phyloP scores from a whole-genome alignment of 768 basidiomycete genomes.

The Cystofilobasidium macerans region DNA sequence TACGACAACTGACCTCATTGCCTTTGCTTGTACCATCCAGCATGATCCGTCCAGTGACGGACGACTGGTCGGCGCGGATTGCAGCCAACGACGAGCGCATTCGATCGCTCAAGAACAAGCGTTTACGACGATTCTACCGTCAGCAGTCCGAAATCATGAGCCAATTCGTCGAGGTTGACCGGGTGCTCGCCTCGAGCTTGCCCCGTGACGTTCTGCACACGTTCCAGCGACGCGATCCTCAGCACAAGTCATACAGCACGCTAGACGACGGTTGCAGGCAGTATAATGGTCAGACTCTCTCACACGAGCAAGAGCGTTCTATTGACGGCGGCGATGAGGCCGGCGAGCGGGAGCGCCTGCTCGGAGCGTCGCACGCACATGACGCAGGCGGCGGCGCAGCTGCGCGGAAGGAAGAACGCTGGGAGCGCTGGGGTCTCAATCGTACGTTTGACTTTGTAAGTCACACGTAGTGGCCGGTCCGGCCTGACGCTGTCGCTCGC shows the following conservation, averaged over 20 bases:
- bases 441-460: conserved; percentile 6
- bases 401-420: not conserved
- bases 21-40: too few relatives aligned
- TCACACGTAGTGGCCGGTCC: too few relatives aligned
- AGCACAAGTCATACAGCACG: not conserved
- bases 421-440: conserved; percentile 1
- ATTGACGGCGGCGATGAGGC: not conserved
- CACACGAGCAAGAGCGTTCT: too few relatives aligned
- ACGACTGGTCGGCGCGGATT: not conserved
- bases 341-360: conserved; percentile 10
- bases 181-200: conserved; percentile 5
- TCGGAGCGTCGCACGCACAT: not conserved
- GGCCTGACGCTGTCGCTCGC: not conserved
- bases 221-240: not conserved
- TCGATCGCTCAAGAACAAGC: not conserved
- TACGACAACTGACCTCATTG: too few relatives aligned
- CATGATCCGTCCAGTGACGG: not conserved
- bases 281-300: not conserved
- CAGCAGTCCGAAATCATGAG: conserved; percentile 7
- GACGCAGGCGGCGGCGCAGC: not conserved
- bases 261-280: not conserved
- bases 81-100: not conserved
- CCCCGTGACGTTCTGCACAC: conserved; percentile 11
- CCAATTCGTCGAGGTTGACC: conserved; percentile 12
- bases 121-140: not conserved